Evolutionary conservation across 768 basidiomycete species (phyloP), one percentile per base, ranked within the genome.

Genomic region (Tubosaeta sp.): DNA sequence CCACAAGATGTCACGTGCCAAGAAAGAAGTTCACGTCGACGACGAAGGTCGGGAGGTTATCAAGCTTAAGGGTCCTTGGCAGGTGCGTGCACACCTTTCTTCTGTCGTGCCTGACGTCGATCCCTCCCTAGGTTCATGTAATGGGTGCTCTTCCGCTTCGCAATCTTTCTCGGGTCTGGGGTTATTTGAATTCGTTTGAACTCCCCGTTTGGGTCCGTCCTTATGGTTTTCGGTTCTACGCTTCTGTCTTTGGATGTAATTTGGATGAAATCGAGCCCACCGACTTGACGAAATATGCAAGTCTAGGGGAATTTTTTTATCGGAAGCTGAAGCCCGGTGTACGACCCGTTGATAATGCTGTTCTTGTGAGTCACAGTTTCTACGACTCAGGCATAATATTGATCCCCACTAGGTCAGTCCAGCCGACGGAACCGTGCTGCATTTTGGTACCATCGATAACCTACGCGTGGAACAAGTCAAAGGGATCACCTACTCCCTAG

Each of bases 201-300:
- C 81, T 99, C 6, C 96, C 96, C 27, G 76, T 94, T 53, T 99
- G 94, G 94, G 79, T 93, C 70, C 79, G 96, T n/a, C 94, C 94
- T 4, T 82, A 83, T 63, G 90, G 94, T 32, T 83, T 94, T 73
- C 81, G 82, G 51, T 61, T 94, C 43, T 99, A 97, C 65, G 81
- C 92, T 16, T 81, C 73, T 59, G 76, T 83, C n/a, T 99, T 99
- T 61, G 92, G 91, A 22, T 96, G 94, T 74, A 87, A 97, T 74
- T 77, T 99, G 53, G 83, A 90, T 52, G 96, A 99, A 68, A 85
- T 92, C 12, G 92, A 93, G 32, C 81, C 78, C 1, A 64, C 73
- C 12, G 90, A 96, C 72, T 75, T 99, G 52, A 78, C 66, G n/a
- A 65, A 78, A 48, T 99, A 97, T 66, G 78, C 77, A 1, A 87